phyloP scores from a whole-genome alignment of 176 grass and related monocot species.

The Alloteropsis semialata region DNA sequence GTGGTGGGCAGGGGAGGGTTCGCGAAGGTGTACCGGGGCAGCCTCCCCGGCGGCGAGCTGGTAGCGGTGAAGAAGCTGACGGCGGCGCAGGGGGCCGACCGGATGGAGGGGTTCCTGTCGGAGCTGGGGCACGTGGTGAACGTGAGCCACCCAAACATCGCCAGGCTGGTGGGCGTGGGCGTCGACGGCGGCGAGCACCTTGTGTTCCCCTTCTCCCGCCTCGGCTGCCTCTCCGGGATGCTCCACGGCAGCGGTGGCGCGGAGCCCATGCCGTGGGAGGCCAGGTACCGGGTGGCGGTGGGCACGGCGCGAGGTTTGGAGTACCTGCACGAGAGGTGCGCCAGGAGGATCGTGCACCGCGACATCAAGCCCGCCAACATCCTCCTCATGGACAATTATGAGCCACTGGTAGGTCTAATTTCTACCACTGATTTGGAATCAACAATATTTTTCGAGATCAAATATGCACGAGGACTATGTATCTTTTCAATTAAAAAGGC shows the following conservation, averaged over 20 bases:
- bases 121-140: constrained; percentile 71
- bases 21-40: constrained; percentile 68
- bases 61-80: constrained; percentile 70
- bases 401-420: constrained; percentile 57
- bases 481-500: no score
- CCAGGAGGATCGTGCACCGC: constrained; percentile 69
- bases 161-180: constrained; percentile 60
- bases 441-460: no score
- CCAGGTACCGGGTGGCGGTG: constrained; percentile 49
- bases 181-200: constrained; percentile 81
- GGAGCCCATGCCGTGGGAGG: constrained; percentile 48
- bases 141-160: constrained; percentile 72
- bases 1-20: constrained; percentile 65
- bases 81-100: constrained; percentile 16
- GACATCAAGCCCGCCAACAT: constrained; percentile 82
- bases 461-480: no score
- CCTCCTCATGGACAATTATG: constrained; percentile 63
- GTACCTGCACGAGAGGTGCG: constrained; percentile 80
- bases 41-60: constrained; percentile 51
- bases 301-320: constrained; percentile 61
- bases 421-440: no score
- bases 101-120: constrained; percentile 57
- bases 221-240: constrained; percentile 65
- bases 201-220: constrained; percentile 58
- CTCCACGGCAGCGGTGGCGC: constrained; percentile 40